Evolutionary conservation across 2,329 filamentous ascomycete species (phyloP).

Genomic region (Dactylellina haptotyla): DNA sequence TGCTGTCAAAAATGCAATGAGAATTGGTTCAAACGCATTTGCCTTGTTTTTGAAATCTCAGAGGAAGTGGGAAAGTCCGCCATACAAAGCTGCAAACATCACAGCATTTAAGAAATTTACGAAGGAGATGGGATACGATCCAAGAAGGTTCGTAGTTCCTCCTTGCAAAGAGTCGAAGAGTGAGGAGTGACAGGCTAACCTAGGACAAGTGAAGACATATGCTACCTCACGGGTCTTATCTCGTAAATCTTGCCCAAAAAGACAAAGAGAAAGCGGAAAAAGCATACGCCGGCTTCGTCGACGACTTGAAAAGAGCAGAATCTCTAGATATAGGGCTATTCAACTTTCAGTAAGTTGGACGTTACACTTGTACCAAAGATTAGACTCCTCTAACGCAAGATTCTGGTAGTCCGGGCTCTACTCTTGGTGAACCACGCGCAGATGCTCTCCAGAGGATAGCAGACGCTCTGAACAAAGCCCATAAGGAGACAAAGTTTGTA

Average conservation of each 20-base stretch:
- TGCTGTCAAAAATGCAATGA: conserved; percentile 77
- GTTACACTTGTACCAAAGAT: conserved; percentile 19
- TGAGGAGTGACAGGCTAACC: conserved; percentile 15
- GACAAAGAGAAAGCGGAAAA: conserved; percentile 83
- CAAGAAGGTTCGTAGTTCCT: conserved; percentile 64
- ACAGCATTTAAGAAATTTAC: conserved; percentile 76
- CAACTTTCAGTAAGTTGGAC: conserved; percentile 79
- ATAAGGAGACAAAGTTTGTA: conserved; percentile 78
- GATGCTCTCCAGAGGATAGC: conserved; percentile 83
- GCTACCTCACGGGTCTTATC: conserved; percentile 93
- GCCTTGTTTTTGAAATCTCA: conserved; percentile 96
- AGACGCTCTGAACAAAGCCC: conserved; percentile 80
- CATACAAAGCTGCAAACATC: conserved; percentile 74
- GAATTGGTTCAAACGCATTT: conserved; percentile 91
- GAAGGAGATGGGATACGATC: conserved; percentile 75
- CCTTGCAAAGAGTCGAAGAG: background rate
- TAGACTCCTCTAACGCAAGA: background rate
- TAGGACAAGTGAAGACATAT: conserved; percentile 67
- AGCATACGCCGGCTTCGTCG: conserved; percentile 84
- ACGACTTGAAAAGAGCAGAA: conserved; percentile 88
- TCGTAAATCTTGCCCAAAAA: conserved; percentile 91
- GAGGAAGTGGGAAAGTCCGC: conserved; percentile 89
- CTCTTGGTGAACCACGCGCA: conserved; percentile 72
- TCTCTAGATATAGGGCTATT: conserved; percentile 87
- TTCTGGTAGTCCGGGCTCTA: conserved; percentile 74